Percentiles rank a stretch among this genome's conserved stretches.
Conservation (phyloP, 1,139 yeast species). For the Debaryomyces sp. region DNA sequence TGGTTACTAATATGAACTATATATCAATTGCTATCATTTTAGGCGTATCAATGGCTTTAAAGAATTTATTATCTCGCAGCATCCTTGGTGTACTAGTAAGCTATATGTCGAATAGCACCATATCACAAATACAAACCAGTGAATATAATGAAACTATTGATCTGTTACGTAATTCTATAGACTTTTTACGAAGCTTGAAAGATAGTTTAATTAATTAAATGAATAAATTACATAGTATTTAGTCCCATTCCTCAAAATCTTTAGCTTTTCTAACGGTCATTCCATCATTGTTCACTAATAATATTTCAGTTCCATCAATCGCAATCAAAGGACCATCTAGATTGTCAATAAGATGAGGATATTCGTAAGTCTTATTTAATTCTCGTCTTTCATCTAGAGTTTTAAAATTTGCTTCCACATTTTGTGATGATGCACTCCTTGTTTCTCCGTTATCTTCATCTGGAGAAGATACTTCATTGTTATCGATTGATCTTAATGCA, state of each 20-base stretch:
- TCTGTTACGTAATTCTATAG: neutral
- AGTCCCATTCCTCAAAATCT: slow-evolving; percentile 17
- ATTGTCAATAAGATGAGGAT: slow-evolving; percentile 68
- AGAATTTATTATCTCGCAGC: neutral
- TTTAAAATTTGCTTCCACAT: slow-evolving; percentile 6
- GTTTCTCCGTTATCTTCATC: slow-evolving; percentile 21
- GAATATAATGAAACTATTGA: neutral
- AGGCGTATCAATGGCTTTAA: slow-evolving; percentile 5
- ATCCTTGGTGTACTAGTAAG: slow-evolving; percentile 2
- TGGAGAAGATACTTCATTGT: slow-evolving; percentile 15
- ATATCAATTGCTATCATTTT: slow-evolving; percentile 6
- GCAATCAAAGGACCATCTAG: slow-evolving; percentile 85
- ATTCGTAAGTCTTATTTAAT: slow-evolving; percentile 67
- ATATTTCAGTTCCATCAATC: slow-evolving; percentile 62
- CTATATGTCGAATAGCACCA: neutral
- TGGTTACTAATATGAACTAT: slow-evolving; percentile 52
- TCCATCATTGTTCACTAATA: slow-evolving; percentile 64
- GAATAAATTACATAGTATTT: neutral
- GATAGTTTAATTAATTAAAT: neutral
- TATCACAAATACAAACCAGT: neutral
- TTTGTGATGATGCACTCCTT: slow-evolving; percentile 10
- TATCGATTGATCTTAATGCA: slow-evolving; percentile 64
- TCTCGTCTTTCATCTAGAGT: slow-evolving; percentile 75
- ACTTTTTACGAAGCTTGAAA: neutral
- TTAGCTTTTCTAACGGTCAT: slow-evolving; percentile 25